Evolutionary conservation across 2,329 filamentous ascomycete genomes (phyloP).

Genomic region (Venturia effusa): DNA sequence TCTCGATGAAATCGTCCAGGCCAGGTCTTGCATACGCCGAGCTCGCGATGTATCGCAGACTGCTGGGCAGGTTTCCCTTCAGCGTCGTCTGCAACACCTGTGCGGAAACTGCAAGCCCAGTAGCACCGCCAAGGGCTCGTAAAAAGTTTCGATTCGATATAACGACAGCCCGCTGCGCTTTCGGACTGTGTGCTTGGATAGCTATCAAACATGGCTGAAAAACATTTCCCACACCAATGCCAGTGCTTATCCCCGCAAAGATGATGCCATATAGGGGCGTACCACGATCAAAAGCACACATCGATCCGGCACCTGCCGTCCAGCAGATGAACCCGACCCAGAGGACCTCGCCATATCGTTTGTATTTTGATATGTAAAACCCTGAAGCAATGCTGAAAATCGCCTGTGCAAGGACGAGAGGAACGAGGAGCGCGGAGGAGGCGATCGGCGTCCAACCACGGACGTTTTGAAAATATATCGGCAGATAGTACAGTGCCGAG

Average conservation of each 20-base stretch:
- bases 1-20: neutral
- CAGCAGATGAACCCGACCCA: constrained; percentile 38
- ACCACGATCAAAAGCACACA: constrained; percentile 37
- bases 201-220: constrained; percentile 34
- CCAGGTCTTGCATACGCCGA: constrained; percentile 1
- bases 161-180: constrained; percentile 48
- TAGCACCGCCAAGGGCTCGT: constrained; percentile 46
- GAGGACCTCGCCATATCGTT: constrained; percentile 47
- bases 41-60: constrained; percentile 27
- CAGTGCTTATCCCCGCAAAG: constrained; percentile 41
- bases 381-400: constrained; percentile 39
- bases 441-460: constrained; percentile 32
- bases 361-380: constrained; percentile 45
- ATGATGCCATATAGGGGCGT: constrained; percentile 29
- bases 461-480: constrained; percentile 52
- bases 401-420: constrained; percentile 39
- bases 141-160: constrained; percentile 54
- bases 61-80: constrained; percentile 15
- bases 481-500: constrained; percentile 48
- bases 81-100: constrained; percentile 29
- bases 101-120: constrained; percentile 36
- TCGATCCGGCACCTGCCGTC: constrained; percentile 44
- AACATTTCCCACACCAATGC: constrained; percentile 42
- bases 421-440: constrained; percentile 41
- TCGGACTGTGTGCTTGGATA: constrained; percentile 36